Conservation (phyloP, 768 basidiomycete genomes). For the Tylopilus cervinicoccineus region DNA sequence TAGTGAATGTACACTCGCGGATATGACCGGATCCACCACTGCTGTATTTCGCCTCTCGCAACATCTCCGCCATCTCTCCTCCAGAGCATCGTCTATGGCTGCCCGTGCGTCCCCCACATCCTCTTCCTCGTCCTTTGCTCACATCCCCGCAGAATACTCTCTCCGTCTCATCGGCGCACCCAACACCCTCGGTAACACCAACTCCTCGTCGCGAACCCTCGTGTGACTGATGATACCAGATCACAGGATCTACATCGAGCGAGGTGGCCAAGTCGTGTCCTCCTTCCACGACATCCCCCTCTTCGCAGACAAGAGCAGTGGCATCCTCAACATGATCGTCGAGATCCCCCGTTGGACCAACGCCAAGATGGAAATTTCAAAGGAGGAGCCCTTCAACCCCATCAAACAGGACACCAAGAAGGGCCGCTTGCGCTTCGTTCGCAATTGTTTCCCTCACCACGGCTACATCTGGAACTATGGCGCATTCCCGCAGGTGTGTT, state of each 20-base stretch:
- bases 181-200: conserved; percentile 84
- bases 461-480: conserved; percentile 99
- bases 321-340: conserved; percentile 98
- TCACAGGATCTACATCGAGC: conserved; percentile 93
- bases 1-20: too few relatives aligned
- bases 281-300: conserved; percentile 97
- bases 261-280: conserved; percentile 78
- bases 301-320: conserved; percentile 92
- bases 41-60: conserved; percentile 50
- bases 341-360: conserved; percentile 99
- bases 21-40: conserved; percentile 24
- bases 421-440: conserved; percentile 92
- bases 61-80: conserved; percentile 57
- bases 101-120: conserved; percentile 4
- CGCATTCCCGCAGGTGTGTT: conserved; percentile 89
- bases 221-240: conserved; percentile 50
- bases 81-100: conserved; percentile 43
- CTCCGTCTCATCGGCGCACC: conserved; percentile 81
- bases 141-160: conserved; percentile 50
- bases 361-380: conserved; percentile 99
- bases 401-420: conserved; percentile 99
- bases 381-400: conserved; percentile 98
- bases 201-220: conserved; percentile 6
- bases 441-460: conserved; percentile 99
- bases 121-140: neutral